phyloP scores from a whole-genome alignment of 495 filamentous ascomycete genomes.

The Physcia stellaris region DNA sequence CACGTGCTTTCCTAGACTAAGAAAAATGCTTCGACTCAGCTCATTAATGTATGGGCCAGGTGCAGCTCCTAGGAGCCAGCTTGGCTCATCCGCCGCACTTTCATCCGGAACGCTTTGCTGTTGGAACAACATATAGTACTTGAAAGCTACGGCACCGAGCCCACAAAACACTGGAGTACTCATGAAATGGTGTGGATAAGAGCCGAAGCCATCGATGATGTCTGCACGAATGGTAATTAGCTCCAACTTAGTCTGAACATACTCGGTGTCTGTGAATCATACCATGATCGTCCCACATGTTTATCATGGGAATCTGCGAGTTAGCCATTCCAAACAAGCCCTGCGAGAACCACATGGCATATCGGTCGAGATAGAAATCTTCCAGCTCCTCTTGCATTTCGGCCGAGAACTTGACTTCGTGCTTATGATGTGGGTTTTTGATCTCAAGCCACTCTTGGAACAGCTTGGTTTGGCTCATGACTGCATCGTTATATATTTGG shows the following conservation, averaged over 20 bases:
- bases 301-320: constrained; percentile 94
- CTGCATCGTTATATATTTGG: constrained; percentile 87
- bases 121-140: constrained; percentile 97
- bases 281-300: constrained; percentile 92
- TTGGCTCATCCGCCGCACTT: constrained; percentile 69
- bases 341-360: constrained; percentile 87
- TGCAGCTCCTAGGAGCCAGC: constrained; percentile 68
- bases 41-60: constrained; percentile 88
- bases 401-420: constrained; percentile 52
- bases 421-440: constrained; percentile 68
- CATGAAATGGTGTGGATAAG: constrained; percentile 88
- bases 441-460: constrained; percentile 77
- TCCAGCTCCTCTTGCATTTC: constrained; percentile 81
- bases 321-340: constrained; percentile 85
- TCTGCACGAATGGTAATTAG: constrained; percentile 22
- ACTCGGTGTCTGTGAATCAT: not conserved
- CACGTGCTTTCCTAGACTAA: constrained; percentile 64
- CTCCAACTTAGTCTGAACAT: not conserved
- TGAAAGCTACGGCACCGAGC: constrained; percentile 81
- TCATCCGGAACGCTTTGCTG: constrained; percentile 79
- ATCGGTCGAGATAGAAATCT: constrained; percentile 70
- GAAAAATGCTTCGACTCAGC: constrained; percentile 70
- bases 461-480: constrained; percentile 53
- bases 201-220: constrained; percentile 93
- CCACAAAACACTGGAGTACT: constrained; percentile 79